These are phyloP conservation scores for Eimeria maxima DNA, from an alignment of 169 alveolate genomes.

Conservation along the genomic window DNA sequence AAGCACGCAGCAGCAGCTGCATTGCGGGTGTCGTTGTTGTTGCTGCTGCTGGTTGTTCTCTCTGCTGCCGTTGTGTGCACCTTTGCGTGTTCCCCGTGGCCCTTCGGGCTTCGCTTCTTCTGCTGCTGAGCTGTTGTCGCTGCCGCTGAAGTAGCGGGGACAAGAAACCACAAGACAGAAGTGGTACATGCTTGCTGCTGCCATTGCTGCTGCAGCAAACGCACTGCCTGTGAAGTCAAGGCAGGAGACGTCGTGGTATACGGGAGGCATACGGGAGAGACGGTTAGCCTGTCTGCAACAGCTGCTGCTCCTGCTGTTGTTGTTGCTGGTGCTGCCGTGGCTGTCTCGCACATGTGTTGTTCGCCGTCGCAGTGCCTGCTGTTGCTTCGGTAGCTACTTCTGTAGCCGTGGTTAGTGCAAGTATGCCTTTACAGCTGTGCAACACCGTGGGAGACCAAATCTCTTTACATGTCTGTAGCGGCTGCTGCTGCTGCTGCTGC, in stretches of 20 bases:
- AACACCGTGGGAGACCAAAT: no score
- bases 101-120: background rate
- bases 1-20: background rate
- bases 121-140: background rate
- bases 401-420: no score
- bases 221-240: constrained; percentile 20
- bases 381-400: background rate
- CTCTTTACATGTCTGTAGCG: background rate
- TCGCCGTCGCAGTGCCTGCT: background rate
- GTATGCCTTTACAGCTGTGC: no score
- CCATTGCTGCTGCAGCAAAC: constrained; percentile 55
- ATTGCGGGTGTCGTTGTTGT: background rate
- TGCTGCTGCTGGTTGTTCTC: no score
- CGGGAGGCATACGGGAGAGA: constrained; percentile 22
- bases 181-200: no score
- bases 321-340: constrained; percentile 18
- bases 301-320: constrained; percentile 9
- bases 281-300: constrained; percentile 6
- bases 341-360: background rate
- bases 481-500: background rate
- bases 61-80: background rate
- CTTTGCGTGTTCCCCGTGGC: background rate
- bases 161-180: no score
- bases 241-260: constrained; percentile 26
- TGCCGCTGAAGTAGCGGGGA: no score